Evolutionary conservation across 2,329 filamentous ascomycete genomes (phyloP), one percentile per base, ranked within the genome.

Genomic region (Penicillium sp.): DNA sequence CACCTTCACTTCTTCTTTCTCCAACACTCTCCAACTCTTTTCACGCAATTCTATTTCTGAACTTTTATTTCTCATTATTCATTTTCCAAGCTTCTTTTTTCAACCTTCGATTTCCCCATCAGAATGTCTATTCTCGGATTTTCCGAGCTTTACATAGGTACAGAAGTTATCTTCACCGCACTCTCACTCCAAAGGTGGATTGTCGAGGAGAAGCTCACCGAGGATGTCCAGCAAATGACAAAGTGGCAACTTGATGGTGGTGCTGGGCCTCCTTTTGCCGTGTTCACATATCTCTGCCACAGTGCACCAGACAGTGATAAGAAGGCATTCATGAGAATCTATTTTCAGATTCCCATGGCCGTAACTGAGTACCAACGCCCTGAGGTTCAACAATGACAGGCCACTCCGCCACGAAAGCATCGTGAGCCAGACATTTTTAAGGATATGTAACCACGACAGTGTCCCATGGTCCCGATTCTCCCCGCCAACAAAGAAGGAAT

Each of bases 151-250:
- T 32, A 26, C 18, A 11, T 35, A 47, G 44, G 44, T 4, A 47
- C 32, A 47, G 2, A 47, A 18, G 44, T 27, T 7, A 27, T 32
- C 32, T 47, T 47, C 32, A 36, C 19, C 14, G 26, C 18, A 16
- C 44, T 30, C 32, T 47, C 44, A 10, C 44, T 14, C 23, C 44
- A 47, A 32, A 14, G 13, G 32, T 47, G 44, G 44, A 14, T 36
- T 36, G 19, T 47, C 32, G 44, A 46, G 44, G 44, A 46, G 44
- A 46, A 36, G 14, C 44, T 46, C 14, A 45, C 29, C 8, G 41
- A 43, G 26, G n/a, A 43, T 30, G 16, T 43, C 26, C 26, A 27
- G n/a, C 26, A 13, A 41, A 9, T 27, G 5, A 41, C 39, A 19
- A 27, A 14, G 1, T 13, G 39, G 26, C 13, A 41, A 27, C 19